Percentiles rank a stretch among this genome's conserved stretches.
These are phyloP conservation scores for Eremothecium gossypii DNA, from an alignment of 1,139 yeast species.

Conservation along the genomic window DNA sequence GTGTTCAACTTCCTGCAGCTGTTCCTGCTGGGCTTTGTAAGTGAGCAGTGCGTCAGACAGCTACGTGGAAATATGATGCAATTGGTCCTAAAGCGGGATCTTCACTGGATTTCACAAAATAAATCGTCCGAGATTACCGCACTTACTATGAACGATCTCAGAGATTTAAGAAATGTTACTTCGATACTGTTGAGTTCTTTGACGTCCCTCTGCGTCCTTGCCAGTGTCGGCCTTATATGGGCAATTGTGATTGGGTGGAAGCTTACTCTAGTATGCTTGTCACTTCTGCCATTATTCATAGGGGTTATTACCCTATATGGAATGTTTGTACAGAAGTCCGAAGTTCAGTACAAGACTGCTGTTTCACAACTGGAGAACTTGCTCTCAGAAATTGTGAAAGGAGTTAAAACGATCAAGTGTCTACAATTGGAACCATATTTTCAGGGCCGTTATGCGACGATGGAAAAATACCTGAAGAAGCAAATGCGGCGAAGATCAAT, in stretches of 20 bases:
- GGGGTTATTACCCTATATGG: slow-evolving; percentile 47
- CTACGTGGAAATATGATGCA: slow-evolving; percentile 45
- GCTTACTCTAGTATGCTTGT: slow-evolving; percentile 66
- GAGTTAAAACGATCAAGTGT: slow-evolving; percentile 55
- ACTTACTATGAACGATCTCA: slow-evolving; percentile 65
- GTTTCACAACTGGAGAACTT: slow-evolving; percentile 47
- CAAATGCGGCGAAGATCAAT: slow-evolving; percentile 44
- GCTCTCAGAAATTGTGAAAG: slow-evolving; percentile 48
- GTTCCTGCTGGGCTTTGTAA: slow-evolving; percentile 42
- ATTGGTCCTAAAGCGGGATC: slow-evolving; percentile 43
- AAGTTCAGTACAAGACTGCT: slow-evolving; percentile 48
- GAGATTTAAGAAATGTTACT: slow-evolving; percentile 61
- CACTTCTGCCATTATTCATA: slow-evolving; percentile 58
- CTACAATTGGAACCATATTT: slow-evolving; percentile 47
- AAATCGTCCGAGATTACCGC: slow-evolving; percentile 55
- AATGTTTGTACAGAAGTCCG: slow-evolving; percentile 41
- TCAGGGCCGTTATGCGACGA: slow-evolving; percentile 28
- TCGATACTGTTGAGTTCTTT: slow-evolving; percentile 51
- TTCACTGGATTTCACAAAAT: slow-evolving; percentile 44
- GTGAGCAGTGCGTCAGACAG: slow-evolving; percentile 60
- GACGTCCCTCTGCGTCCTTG: slow-evolving; percentile 44
- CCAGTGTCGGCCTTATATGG: slow-evolving; percentile 63
- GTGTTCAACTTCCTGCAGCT: slow-evolving; percentile 43
- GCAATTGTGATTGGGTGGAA: slow-evolving; percentile 79
- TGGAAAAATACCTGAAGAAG: slow-evolving; percentile 27